Base-by-base conservation (phyloP, 495 filamentous ascomycete genomes). In the Penicillium canescens region DNA sequence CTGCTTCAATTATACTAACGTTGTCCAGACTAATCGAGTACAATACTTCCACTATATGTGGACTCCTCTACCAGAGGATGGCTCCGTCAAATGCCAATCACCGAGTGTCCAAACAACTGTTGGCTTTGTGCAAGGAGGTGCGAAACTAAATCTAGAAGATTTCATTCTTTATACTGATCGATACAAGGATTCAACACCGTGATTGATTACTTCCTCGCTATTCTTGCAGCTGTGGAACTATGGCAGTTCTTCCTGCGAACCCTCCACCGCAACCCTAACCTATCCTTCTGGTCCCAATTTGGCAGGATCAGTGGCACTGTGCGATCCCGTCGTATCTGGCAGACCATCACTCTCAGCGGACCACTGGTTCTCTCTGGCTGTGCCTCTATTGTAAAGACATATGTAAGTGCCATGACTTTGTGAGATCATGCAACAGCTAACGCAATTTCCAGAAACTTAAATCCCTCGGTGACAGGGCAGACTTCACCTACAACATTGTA, bases 41-140 rank as follows among this genome's bases (percentile, higher is more conserved):
- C 34, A 55, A 41, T 74, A 71, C 46, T 74, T 74, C 52, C 61
- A 74, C n/a, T 74, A 72, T 39, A 71, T 74, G 67, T 74, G 71
- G 71, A 69, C 70, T 43, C 56, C 65, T 7, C 54, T 71, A 0
- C 71, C 71, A 2, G 37, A 50, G 24, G 67, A 74, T 49, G 67
- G 69, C 0, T 72, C 71, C 0, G 65, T 74, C 9, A 47, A 46
- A 9, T 74, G 71, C 46, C 69, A 74, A 42, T 66, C 62, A 10
- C 65, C 69, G 1, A 23, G 31, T 13, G 67, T 72, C n/a, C 68
- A 74, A 28, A 70, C 64, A 0, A 72, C 61, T 3, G 49, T 73
- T 5, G 70, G 69, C 6, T 72, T 67, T 40, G 70, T 73, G 5
- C 70, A 73, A 54, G 70, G 70, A 57, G 68, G 70, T 64, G 50